These are phyloP conservation scores for Arthrobotrys sphaeroides DNA, from an alignment of 2,329 filamentous ascomycete genomes.

Conservation along the genomic window DNA sequence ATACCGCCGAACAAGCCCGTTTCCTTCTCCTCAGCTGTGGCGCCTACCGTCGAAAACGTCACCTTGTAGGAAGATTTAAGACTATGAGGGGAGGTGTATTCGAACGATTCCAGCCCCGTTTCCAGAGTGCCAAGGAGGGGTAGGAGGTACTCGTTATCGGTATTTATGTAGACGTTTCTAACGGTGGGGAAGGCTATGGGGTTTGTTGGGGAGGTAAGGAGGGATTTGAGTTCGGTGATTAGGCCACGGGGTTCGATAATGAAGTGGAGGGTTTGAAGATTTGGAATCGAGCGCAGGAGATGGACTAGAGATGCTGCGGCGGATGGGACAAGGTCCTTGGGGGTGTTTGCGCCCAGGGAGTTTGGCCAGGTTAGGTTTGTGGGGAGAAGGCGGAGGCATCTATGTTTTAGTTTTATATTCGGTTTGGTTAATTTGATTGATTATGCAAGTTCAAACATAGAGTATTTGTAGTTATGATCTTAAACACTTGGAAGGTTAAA, in stretches of 20 bases:
- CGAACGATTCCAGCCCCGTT: conserved; percentile 12
- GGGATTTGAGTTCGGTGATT: not conserved
- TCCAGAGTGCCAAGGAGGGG: conserved; percentile 11
- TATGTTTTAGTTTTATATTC: not conserved
- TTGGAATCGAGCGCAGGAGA: conserved; percentile 21
- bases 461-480: too few relatives aligned
- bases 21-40: not conserved
- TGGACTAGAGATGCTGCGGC: not conserved
- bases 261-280: conserved; percentile 35
- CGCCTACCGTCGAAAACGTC: conserved; percentile 6
- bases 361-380: conserved; percentile 27
- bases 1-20: conserved; percentile 2
- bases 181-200: conserved; percentile 23
- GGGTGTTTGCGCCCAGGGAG: conserved; percentile 19
- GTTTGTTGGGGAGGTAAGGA: not conserved
- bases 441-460: not conserved
- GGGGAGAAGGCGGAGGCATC: conserved; percentile 32
- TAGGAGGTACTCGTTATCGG: conserved; percentile 24
- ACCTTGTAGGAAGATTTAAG: conserved; percentile 18
- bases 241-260: conserved; percentile 13
- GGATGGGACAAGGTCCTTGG: not conserved
- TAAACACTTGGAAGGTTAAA: too few relatives aligned
- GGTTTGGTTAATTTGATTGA: too few relatives aligned
- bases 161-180: conserved; percentile 17
- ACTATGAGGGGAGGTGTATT: conserved; percentile 7